Base-by-base conservation (phyloP, 2,329 filamentous ascomycete species). In the Monosporascus sp. region DNA sequence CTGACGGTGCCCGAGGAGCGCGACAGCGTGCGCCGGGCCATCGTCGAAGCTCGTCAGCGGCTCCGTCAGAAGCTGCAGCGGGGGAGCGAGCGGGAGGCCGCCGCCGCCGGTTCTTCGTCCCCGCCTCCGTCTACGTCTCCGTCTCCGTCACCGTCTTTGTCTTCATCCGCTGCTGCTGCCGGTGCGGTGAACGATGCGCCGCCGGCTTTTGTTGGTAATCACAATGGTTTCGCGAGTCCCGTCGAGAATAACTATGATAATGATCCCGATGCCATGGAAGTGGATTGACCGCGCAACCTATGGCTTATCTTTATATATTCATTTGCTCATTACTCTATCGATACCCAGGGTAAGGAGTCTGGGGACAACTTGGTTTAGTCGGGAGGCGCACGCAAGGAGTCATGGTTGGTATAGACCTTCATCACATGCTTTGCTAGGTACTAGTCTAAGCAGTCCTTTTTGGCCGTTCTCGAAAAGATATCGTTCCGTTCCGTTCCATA, bases 11-110 rank as follows among this genome's bases (percentile, higher is more conserved):
- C 91, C 1, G 80, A 85, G 66, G 86, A 90, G 59, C 80, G 87
- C 31, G 87, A 93, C 68, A 87, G 82, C 57, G 90, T 96, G 57
- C 81, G 91, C 55, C 90, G 86, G 69, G 90, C 90, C 8, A 91
- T 97, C 59, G 76, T 93, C 50, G 92, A 96, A 69, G 84, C 89
- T 2, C 81, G 91, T 50, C 82, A 81, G 47, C 80, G 91, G 52
- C 78, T 84, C 36, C 76, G 88, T 51, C 83, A 88, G 60, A 73
- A 67, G 67, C 82, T 84, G 64, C 75, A 71, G 55, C 66, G 66
- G 51, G 73, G 75, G 63, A 64, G 65, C 51, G 67, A 70, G 56
- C 61, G 59, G 20, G 56, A 57, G 52, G 54, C 58, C 56, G 26
- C 52, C 45, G 26, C 40, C 51, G 45, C 37, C 24, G 34, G 31